Conservation (phyloP, 495 filamentous ascomycete genomes). For the Xylaria scruposa region DNA sequence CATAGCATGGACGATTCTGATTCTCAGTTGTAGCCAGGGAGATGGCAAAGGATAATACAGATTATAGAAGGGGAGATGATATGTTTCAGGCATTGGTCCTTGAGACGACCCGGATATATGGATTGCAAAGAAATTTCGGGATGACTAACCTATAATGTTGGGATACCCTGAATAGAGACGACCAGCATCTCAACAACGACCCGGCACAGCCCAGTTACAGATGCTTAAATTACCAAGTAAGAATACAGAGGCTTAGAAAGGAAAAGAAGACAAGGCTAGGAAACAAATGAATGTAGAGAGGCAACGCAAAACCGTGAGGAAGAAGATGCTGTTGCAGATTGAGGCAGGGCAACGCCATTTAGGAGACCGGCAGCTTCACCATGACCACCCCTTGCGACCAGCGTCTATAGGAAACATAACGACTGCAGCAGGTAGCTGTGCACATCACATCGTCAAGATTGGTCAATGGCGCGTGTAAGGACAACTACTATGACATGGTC, state of each 20-base stretch:
- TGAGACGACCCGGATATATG: conserved; percentile 36
- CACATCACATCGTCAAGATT: conserved; percentile 23
- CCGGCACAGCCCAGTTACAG: conserved; percentile 34
- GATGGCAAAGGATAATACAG: conserved; percentile 18
- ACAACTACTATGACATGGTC: conserved; percentile 8
- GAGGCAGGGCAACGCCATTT: conserved; percentile 26
- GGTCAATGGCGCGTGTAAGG: conserved; percentile 18
- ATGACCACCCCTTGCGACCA: not conserved
- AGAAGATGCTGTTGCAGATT: conserved; percentile 20
- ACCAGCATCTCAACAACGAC: conserved; percentile 49
- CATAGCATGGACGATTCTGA: conserved; percentile 19
- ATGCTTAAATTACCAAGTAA: conserved; percentile 29
- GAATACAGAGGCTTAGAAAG: conserved; percentile 36
- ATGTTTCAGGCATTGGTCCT: conserved; percentile 28
- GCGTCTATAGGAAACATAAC: conserved; percentile 21
- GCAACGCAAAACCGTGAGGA: conserved; percentile 11
- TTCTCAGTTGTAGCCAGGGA: conserved; percentile 10
- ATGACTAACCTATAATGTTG: conserved; percentile 44
- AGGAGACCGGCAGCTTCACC: conserved; percentile 20
- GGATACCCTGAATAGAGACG: conserved; percentile 44
- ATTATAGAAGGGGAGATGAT: conserved; percentile 9
- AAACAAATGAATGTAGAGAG: conserved; percentile 29
- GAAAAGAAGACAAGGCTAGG: conserved; percentile 31
- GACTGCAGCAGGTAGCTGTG: conserved; percentile 14
- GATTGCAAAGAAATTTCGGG: conserved; percentile 11